Base-by-base conservation (phyloP, 768 basidiomycete species). In the Porphyrellus cyaneotinctus region DNA sequence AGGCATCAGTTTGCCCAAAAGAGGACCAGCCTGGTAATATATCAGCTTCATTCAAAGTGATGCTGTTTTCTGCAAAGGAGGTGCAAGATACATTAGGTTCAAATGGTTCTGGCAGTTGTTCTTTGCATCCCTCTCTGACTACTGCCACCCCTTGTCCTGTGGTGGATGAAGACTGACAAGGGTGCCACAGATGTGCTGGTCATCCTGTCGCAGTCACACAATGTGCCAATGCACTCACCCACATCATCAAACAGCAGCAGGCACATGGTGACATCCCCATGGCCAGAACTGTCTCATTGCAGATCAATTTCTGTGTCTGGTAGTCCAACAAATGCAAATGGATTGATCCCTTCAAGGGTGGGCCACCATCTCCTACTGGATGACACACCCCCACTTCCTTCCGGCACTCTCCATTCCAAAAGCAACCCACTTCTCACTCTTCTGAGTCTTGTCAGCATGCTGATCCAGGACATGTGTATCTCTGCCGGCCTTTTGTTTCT, bases 121-220 rank as follows among this genome's bases (percentile, higher is more conserved):
- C 86, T 2, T 74, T 83, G 36, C 87, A 87, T 58, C 87, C 86
- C 2, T 88, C 85, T 28, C 87, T 88, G 2, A 88, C 81, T 2
- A 81, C 77, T 52, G 78, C 75, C 18, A 77, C 78, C 8, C 78
- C 82, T 47, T 71, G 80, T 33, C 79, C 83, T 8, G 72, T 80
- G 2, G 79, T 95, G 17, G 92, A 97, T 62, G 94, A 98, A 59
- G 89, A 97, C 61, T 97, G 94, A 98, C 60, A 93, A 94, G 68
- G 89, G 87, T 23, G 88, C 84, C n/a, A 83, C 90, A 4, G 91
- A 92, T 59, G 82, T 89, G 0, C 73, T 97, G 31, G 89, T 97
- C 70, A 82, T 79, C 2, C 75, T 97, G 6, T 69, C 52, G 71
- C 86, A 60, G 57, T 71, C 69, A 58, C 77, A 68, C 49, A 54